Evolutionary conservation across 306 rosid genomes (phyloP), one percentile per base, ranked within the genome.

Genomic region (Dalbergia cochinchinensis): DNA sequence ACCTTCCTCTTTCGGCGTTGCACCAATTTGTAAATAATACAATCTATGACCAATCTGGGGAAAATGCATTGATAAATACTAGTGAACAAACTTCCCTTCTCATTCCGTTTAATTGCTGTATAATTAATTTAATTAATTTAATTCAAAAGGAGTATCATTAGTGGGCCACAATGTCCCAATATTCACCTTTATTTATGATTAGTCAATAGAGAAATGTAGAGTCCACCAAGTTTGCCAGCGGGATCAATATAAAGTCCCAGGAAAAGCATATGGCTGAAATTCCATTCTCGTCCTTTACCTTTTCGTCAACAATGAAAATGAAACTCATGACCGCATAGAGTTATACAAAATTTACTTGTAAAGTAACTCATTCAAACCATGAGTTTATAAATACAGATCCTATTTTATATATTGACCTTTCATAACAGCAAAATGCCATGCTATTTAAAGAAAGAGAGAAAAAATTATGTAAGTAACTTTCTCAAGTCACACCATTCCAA

Each of bases 191-290:
- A 61, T 44, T 14, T 5, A 50, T 50, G 4, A 48, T 74, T 34
- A 73, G 72, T 58, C 71, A 63, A 71, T 53, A 33, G 3, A 54
- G 35, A 82, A 51, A 7, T 7, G 15, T 8, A 62, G 20, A 19
- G 50, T 68, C 59, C 62, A 79, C 78, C 84, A 69, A 79, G 74
- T 8, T 51, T 79, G 70, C 78, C 87, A 79, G 64, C 78, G 20
- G 61, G 39, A 39, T 79, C 80, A 83, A 59, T 62, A 53, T 39
- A 69, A n/a, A 31, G 54, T 33, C 76, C 75, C 82, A n/a, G 63
- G 79, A 77, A 59, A 15, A 31, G 35, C 16, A 5, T 3, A 61
- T 45, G 37, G 7, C 65, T 45, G 66, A 69, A 74, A 66, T 73
- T 67, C 62, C 86, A 73, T 73, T 20, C 11, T 12, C 78, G 59